Evolutionary conservation across 768 basidiomycete genomes (phyloP).

Genomic region (Glaciozyma martinii): DNA sequence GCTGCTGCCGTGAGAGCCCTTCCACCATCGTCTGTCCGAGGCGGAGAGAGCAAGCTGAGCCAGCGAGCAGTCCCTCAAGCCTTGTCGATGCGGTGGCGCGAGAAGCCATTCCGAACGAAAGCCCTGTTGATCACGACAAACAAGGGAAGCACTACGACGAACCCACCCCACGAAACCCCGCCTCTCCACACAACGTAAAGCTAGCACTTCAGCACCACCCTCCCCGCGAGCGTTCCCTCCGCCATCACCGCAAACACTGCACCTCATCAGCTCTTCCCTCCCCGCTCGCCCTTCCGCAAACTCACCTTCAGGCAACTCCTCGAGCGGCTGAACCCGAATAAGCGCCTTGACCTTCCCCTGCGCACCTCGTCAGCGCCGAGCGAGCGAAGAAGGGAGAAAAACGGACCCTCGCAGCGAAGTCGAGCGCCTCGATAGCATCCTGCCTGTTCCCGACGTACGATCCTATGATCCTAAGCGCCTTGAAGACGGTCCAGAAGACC

Average conservation of each 20-base stretch:
- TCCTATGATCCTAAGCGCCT: slow-evolving; percentile 40
- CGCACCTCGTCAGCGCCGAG: too few relatives aligned
- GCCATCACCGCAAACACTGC: neutral
- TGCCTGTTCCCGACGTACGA: slow-evolving; percentile 60
- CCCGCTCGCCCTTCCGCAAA: slow-evolving; percentile 7
- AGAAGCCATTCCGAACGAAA: too few relatives aligned
- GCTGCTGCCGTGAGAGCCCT: too few relatives aligned
- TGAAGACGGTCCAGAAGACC: slow-evolving; percentile 56
- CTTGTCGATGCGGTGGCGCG: too few relatives aligned
- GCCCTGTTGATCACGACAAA: neutral
- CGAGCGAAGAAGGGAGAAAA: too few relatives aligned
- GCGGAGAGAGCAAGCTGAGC: too few relatives aligned
- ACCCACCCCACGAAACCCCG: too few relatives aligned
- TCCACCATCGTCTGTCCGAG: too few relatives aligned
- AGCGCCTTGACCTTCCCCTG: slow-evolving; percentile 63
- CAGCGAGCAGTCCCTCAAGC: too few relatives aligned
- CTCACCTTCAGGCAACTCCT: slow-evolving; percentile 78
- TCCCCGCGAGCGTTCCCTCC: slow-evolving; percentile 1
- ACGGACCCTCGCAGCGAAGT: slow-evolving; percentile 51
- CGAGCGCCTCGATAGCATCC: slow-evolving; percentile 71
- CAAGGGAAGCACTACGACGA: neutral
- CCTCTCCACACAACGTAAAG: neutral
- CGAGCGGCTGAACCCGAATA: slow-evolving; percentile 63
- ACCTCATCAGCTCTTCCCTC: neutral
- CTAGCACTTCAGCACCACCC: slow-evolving; percentile 5